Evolutionary conservation across 306 rosid species (phyloP).

Genomic region (Trifolium dubium): DNA sequence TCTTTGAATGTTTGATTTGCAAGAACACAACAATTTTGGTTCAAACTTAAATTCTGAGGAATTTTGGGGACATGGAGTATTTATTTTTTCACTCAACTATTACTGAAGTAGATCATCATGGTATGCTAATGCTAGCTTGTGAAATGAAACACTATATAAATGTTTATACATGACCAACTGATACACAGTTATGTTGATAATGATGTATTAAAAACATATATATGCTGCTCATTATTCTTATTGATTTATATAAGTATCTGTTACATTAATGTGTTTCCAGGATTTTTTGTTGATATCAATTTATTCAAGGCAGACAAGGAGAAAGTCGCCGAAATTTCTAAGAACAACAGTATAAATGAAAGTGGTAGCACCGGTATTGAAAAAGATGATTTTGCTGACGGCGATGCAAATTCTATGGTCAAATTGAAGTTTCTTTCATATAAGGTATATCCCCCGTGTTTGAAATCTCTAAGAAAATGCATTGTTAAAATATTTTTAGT

Average conservation of each 20-base stretch:
- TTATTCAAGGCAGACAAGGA: constrained; percentile 85
- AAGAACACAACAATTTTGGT: background rate
- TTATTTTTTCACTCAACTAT: constrained; percentile 15
- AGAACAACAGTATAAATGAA: constrained; percentile 50
- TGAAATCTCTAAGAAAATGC: background rate
- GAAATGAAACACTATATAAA: background rate
- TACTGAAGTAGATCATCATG: constrained; percentile 12
- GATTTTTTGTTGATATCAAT: constrained; percentile 86
- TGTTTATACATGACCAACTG: background rate
- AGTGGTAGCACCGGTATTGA: constrained; percentile 48
- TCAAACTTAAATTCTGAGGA: constrained; percentile 12
- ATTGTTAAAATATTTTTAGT: too few species aligned
- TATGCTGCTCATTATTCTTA: constrained; percentile 24
- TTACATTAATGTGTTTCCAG: constrained; percentile 52
- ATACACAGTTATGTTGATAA: too few species aligned
- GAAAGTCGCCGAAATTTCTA: constrained; percentile 60
- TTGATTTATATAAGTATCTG: constrained; percentile 25
- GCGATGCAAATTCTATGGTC: constrained; percentile 96
- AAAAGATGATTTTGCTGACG: constrained; percentile 73
- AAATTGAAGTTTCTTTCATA: constrained; percentile 93
- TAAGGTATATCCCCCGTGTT: constrained; percentile 57
- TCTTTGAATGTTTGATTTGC: constrained; percentile 19
- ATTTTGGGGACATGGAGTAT: constrained; percentile 20
- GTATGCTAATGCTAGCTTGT: constrained; percentile 17
- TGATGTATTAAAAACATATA: constrained; percentile 10